Percentiles rank a stretch among this genome's conserved stretches.
Conservation (phyloP, 2,329 filamentous ascomycete genomes). For the Stachybotrys elegans region DNA sequence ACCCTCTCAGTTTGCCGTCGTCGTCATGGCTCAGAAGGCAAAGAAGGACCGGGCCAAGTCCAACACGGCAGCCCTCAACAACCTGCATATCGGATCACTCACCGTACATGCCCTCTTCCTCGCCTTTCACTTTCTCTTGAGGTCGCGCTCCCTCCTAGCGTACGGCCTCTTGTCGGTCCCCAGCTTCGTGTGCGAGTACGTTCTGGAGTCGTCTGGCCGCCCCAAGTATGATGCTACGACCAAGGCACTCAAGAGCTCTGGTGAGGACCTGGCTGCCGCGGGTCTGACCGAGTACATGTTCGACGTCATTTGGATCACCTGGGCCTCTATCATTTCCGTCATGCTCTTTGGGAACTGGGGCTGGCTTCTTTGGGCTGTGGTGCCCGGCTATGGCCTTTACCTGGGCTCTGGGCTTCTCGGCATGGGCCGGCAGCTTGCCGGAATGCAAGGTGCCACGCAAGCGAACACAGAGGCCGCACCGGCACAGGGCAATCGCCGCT, state of each 20-base stretch:
- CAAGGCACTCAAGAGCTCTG: conserved; percentile 65
- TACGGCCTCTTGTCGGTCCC: conserved; percentile 73
- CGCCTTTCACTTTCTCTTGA: conserved; percentile 62
- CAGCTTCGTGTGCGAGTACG: conserved; percentile 72
- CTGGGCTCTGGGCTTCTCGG: conserved; percentile 50
- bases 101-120: conserved; percentile 71
- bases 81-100: conserved; percentile 73
- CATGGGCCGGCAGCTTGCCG: conserved; percentile 47
- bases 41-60: conserved; percentile 67
- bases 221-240: conserved; percentile 64
- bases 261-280: conserved; percentile 81
- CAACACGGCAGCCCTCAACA: conserved; percentile 73
- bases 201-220: conserved; percentile 79
- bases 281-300: conserved; percentile 98
- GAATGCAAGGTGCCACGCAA: conserved; percentile 33
- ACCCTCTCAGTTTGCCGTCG: no score
- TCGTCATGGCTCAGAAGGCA: conserved; percentile 55
- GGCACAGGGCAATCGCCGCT: conserved; percentile 45
- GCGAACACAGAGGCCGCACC: conserved; percentile 24
- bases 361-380: conserved; percentile 50
- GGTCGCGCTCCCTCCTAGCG: conserved; percentile 57
- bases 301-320: conserved; percentile 93
- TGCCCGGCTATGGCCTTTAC: conserved; percentile 52
- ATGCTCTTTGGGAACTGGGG: conserved; percentile 76
- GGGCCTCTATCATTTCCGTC: conserved; percentile 68